Percentiles rank a stretch among this genome's conserved stretches.
phyloP scores from a whole-genome alignment of 345 rosid species.

The Pugionium dolabratum region DNA sequence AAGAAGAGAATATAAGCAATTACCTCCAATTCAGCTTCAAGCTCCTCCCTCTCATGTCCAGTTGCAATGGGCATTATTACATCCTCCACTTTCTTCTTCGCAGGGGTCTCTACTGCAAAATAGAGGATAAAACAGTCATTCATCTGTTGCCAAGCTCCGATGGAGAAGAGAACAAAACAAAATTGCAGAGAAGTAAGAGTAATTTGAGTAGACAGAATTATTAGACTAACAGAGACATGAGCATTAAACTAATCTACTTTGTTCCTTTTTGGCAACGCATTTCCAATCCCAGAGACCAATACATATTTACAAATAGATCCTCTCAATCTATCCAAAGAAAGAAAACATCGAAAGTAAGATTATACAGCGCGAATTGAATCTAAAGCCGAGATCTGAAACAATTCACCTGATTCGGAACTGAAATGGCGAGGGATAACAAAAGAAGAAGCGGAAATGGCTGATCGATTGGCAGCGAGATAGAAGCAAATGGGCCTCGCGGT shows the following conservation, averaged over 20 bases:
- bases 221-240: constrained; percentile 5
- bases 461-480: constrained; percentile 32
- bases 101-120: constrained; percentile 25
- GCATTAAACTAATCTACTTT: constrained; percentile 16
- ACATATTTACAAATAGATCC: not conserved
- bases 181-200: not conserved
- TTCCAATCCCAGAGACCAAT: not conserved
- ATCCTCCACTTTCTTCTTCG: constrained; percentile 57
- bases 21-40: constrained; percentile 72
- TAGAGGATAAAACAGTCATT: constrained; percentile 1
- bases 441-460: constrained; percentile 45
- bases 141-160: not conserved
- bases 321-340: constrained; percentile 4
- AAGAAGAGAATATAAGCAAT: not conserved
- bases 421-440: constrained; percentile 28
- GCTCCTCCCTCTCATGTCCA: constrained; percentile 85
- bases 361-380: not conserved
- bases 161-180: not conserved
- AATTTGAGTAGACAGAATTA: not conserved
- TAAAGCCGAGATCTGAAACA: constrained; percentile 10
- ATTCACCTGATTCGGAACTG: constrained; percentile 54
- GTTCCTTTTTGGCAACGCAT: not conserved
- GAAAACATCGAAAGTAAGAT: not conserved
- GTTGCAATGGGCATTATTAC: constrained; percentile 74
- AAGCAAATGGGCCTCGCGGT: constrained; percentile 35